These are phyloP conservation scores for Pseudocercospora fuligena DNA, from an alignment of 2,329 filamentous ascomycete genomes.

Conservation along the genomic window DNA sequence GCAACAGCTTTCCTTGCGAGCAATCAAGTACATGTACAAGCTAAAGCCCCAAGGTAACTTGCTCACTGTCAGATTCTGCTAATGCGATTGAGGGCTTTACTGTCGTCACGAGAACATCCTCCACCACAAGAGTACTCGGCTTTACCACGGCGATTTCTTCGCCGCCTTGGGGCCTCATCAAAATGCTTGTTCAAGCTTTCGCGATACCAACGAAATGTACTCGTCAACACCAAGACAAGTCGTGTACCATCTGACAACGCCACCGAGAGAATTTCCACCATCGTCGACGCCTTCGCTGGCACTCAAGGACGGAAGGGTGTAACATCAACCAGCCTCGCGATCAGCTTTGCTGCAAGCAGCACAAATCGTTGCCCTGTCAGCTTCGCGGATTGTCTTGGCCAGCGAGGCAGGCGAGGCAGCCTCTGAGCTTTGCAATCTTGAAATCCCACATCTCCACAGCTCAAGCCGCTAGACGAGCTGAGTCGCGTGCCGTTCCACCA, in stretches of 20 bases:
- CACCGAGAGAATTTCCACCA: neutral
- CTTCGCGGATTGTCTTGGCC: constrained; percentile 19
- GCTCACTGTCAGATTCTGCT: too few species aligned
- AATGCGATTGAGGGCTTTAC: too few species aligned
- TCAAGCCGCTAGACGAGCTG: constrained; percentile 12
- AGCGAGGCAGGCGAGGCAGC: neutral
- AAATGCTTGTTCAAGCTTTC: too few species aligned
- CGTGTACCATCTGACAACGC: constrained; percentile 1
- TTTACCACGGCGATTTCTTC: neutral
- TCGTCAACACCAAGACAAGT: neutral
- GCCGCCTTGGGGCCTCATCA: neutral
- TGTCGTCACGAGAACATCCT: too few species aligned
- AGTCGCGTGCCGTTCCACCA: neutral
- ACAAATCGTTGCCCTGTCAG: constrained; percentile 11
- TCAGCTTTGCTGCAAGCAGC: constrained; percentile 11
- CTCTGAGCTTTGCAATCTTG: constrained; percentile 16
- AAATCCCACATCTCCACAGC: constrained; percentile 10
- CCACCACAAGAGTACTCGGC: neutral
- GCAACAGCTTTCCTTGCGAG: neutral
- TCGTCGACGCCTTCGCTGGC: neutral
- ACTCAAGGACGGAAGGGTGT: neutral
- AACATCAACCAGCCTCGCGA: neutral
- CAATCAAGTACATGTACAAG: too few species aligned
- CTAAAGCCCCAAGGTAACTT: too few species aligned
- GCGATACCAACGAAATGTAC: too few species aligned